phyloP scores from a whole-genome alignment of 2,329 filamentous ascomycete species.

The Tricladium varicosporioides region DNA sequence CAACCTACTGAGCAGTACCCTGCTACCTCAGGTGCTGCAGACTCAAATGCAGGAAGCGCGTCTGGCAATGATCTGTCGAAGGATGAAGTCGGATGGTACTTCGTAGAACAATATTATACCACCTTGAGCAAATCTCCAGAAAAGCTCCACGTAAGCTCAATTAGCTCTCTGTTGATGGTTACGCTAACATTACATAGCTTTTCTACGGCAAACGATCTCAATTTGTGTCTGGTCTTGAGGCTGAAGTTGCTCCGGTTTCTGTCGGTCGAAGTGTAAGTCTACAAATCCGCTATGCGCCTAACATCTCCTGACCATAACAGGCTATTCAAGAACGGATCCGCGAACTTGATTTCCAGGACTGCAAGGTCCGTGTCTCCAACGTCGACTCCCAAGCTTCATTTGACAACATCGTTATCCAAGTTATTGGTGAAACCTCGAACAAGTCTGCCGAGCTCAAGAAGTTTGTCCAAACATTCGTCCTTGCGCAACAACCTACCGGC shows the following conservation, averaged over 20 bases:
- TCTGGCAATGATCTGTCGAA: constrained; percentile 60
- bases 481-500: constrained; percentile 91
- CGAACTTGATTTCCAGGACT: constrained; percentile 89
- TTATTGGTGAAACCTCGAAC: constrained; percentile 97
- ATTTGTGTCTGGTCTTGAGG: constrained; percentile 89
- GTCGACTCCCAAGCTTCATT: constrained; percentile 94
- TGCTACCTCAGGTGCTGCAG: constrained; percentile 31
- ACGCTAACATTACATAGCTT: constrained; percentile 49
- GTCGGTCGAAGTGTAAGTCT: constrained; percentile 79
- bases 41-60: constrained; percentile 31
- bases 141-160: constrained; percentile 72
- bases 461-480: constrained; percentile 96
- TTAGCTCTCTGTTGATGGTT: neutral
- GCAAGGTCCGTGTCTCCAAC: constrained; percentile 97
- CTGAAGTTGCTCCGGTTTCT: constrained; percentile 81
- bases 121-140: constrained; percentile 92
- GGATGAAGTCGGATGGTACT: constrained; percentile 98
- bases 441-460: constrained; percentile 88
- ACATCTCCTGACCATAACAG: constrained; percentile 44
- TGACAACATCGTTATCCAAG: constrained; percentile 94
- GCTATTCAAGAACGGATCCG: constrained; percentile 94
- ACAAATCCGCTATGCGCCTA: constrained; percentile 5
- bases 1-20: constrained; percentile 32
- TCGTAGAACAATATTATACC: constrained; percentile 99
- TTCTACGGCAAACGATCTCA: constrained; percentile 97